phyloP scores from a whole-genome alignment of 1,139 yeast species.

The Protomyces arabidopsidicola region DNA sequence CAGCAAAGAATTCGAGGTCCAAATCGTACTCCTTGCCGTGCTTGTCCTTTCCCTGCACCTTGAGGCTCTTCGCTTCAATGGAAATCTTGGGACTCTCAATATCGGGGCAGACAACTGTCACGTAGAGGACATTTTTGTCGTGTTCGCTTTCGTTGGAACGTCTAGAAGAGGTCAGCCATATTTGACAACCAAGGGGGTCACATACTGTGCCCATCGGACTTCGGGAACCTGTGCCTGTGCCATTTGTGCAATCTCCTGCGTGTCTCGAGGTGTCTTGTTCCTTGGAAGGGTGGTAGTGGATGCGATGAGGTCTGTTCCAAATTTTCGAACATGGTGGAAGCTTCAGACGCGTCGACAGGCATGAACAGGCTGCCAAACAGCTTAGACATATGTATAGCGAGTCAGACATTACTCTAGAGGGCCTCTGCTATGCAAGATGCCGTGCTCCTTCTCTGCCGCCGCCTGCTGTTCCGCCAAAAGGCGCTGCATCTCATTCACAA shows the following conservation, averaged over 20 bases:
- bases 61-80: constrained; percentile 55
- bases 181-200: neutral
- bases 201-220: constrained; percentile 26
- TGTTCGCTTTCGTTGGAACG: constrained; percentile 71
- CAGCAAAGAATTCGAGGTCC: constrained; percentile 38
- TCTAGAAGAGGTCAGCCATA: constrained; percentile 44
- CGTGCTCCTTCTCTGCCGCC: neutral
- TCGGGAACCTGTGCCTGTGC: constrained; percentile 24
- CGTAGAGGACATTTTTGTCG: constrained; percentile 65
- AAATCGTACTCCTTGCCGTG: constrained; percentile 41
- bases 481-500: neutral
- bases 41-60: constrained; percentile 53
- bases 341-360: no score
- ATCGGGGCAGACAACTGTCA: constrained; percentile 73
- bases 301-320: no score
- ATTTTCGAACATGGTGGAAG: no score
- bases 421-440: no score
- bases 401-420: no score
- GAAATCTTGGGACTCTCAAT: constrained; percentile 60
- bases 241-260: neutral
- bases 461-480: neutral
- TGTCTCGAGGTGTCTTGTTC: no score
- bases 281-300: no score
- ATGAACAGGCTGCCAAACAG: no score
- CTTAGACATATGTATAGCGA: no score